phyloP scores from a whole-genome alignment of 2,329 filamentous ascomycete species.

The Aspergillus candidus region DNA sequence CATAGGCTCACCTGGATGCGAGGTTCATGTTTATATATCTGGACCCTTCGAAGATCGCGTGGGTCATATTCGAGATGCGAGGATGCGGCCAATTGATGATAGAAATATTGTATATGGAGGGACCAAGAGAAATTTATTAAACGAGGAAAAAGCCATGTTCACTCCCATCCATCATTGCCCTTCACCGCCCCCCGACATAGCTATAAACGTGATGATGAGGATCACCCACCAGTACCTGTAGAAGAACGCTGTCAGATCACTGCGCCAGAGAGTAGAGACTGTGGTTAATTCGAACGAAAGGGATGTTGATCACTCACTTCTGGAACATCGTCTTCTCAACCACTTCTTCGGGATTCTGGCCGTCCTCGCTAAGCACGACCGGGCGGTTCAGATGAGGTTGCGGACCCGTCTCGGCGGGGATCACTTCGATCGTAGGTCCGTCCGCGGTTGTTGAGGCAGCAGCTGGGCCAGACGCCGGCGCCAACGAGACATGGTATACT shows the following conservation, averaged over 20 bases:
- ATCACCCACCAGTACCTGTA: constrained; percentile 45
- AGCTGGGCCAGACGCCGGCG: constrained; percentile 14
- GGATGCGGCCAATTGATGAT: background rate
- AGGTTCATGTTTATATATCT: no score
- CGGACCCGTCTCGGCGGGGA: constrained; percentile 27
- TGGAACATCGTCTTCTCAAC: constrained; percentile 42
- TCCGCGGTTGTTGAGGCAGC: constrained; percentile 11
- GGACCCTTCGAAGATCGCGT: no score
- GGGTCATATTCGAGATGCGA: background rate
- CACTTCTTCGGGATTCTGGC: constrained; percentile 32
- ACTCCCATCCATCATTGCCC: constrained; percentile 13
- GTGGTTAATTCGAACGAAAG: background rate
- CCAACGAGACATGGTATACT: constrained; percentile 37
- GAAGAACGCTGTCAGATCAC: constrained; percentile 7
- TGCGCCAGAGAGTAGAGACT: background rate
- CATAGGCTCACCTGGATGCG: no score
- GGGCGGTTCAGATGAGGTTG: constrained; percentile 37
- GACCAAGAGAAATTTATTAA: background rate
- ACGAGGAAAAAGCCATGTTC: background rate
- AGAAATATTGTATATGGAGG: background rate
- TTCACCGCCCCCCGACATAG: constrained; percentile 38
- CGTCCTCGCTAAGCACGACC: constrained; percentile 34
- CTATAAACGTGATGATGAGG: constrained; percentile 36
- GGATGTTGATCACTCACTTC: constrained; percentile 27
- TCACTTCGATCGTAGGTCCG: constrained; percentile 28